Evolutionary conservation across 31 red algal species (phyloP).

Genomic region (Odonthalia washingtoniensis): DNA sequence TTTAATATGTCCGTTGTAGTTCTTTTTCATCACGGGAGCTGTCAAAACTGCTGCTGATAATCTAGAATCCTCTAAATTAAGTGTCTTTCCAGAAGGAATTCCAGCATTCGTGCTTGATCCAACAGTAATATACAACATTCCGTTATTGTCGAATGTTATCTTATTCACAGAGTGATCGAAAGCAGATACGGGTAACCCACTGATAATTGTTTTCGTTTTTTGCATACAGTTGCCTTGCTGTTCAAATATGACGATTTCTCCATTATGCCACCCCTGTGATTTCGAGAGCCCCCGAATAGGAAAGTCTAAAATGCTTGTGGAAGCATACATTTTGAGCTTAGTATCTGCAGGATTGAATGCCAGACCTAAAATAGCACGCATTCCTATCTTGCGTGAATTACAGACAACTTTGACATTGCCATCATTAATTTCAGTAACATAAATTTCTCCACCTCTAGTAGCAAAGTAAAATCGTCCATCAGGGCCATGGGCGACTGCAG

Average conservation of each 20-base stretch:
- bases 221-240: conserved; percentile 31
- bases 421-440: conserved; percentile 43
- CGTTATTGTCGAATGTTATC: conserved; percentile 51
- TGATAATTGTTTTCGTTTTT: conserved; percentile 48
- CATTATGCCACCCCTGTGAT: conserved; percentile 77
- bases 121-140: conserved; percentile 51
- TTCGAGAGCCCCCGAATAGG: conserved; percentile 46
- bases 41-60: conserved; percentile 64
- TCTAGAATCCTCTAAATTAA: conserved; percentile 48
- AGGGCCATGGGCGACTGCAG: conserved; percentile 59
- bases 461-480: conserved; percentile 77
- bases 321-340: conserved; percentile 47
- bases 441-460: conserved; percentile 58
- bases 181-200: conserved; percentile 68
- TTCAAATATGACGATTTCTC: conserved; percentile 42
- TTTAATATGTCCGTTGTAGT: conserved; percentile 28
- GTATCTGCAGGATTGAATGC: conserved; percentile 78
- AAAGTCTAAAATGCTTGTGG: conserved; percentile 69
- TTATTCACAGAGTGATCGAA: conserved; percentile 69
- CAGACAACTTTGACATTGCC: conserved; percentile 4
- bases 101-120: conserved; percentile 71
- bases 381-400: conserved; percentile 48
- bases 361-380: conserved; percentile 62
- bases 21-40: conserved; percentile 8
- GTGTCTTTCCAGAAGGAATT: conserved; percentile 43